Percentiles rank a stretch among this genome's conserved stretches.
Evolutionary conservation across 2,329 filamentous ascomycete species (phyloP).

Genomic region (Fusarium oligoseptatum): DNA sequence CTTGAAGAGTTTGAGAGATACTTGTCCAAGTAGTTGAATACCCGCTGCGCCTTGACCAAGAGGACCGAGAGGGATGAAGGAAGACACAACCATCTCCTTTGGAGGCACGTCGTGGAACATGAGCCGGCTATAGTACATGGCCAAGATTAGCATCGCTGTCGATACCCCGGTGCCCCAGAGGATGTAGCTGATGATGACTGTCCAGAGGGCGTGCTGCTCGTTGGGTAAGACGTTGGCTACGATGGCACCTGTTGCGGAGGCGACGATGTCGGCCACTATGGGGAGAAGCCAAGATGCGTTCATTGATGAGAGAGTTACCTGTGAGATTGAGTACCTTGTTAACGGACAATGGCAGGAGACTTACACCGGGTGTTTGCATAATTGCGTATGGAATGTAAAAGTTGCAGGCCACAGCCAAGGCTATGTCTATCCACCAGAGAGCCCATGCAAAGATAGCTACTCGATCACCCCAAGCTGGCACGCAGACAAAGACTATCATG

Average conservation of each 20-base stretch:
- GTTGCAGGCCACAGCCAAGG: conserved; percentile 59
- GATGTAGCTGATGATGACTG: conserved; percentile 69
- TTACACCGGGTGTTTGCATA: conserved; percentile 49
- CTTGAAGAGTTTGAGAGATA: conserved; percentile 51
- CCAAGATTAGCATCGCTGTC: conserved; percentile 67
- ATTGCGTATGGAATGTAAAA: conserved; percentile 66
- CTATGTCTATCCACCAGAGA: conserved; percentile 66
- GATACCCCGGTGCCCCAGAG: conserved; percentile 70
- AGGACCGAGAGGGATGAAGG: conserved; percentile 73
- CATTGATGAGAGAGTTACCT: conserved; percentile 55
- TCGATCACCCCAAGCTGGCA: conserved; percentile 68
- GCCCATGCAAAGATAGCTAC: conserved; percentile 63
- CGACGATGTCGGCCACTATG: conserved; percentile 72
- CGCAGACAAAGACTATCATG: conserved; percentile 69
- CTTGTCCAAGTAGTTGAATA: conserved; percentile 58
- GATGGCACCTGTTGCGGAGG: conserved; percentile 68
- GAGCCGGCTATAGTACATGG: conserved; percentile 73
- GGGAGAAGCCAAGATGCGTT: conserved; percentile 73
- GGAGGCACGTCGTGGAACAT: conserved; percentile 71
- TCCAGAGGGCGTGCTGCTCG: conserved; percentile 64
- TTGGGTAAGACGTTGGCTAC: conserved; percentile 68
- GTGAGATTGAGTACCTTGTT: conserved; percentile 4
- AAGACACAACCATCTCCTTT: conserved; percentile 71
- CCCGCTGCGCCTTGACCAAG: conserved; percentile 72
- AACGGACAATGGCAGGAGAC: conserved; percentile 26